A percentile compares a stretch with the other conserved stretches of the same genome.
phyloP scores from a whole-genome alignment of 129 eudicot species.

The Escallonia herrerae region DNA sequence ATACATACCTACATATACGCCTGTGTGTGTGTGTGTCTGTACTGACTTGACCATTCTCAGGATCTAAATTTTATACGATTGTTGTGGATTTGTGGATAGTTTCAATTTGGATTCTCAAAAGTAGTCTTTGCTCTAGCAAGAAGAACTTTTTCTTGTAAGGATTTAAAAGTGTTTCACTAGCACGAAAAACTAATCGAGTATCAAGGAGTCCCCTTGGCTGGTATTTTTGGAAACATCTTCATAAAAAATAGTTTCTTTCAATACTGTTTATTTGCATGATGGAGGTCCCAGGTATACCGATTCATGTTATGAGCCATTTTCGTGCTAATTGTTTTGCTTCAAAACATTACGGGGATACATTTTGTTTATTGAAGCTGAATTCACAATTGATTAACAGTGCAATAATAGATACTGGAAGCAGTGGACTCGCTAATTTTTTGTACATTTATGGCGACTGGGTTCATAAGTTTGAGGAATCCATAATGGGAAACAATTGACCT shows the following conservation, averaged over 20 bases:
- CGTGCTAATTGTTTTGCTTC: background rate
- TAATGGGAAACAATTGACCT: background rate
- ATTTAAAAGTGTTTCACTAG: background rate
- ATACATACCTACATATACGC: background rate
- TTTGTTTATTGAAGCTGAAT: background rate
- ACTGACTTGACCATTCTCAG: conserved; percentile 1
- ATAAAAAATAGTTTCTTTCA: background rate
- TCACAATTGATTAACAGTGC: background rate
- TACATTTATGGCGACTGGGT: background rate
- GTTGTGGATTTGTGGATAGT: background rate
- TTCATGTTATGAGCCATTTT: conserved; percentile 1
- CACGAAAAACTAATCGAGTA: background rate
- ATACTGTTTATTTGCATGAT: background rate
- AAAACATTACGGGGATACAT: background rate
- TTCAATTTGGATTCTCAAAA: conserved; percentile 6
- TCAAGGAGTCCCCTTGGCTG: background rate
- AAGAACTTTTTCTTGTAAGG: background rate
- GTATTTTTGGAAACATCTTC: background rate
- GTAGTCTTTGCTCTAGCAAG: background rate
- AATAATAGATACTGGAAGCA: background rate
- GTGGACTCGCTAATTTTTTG: too few species aligned
- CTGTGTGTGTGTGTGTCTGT: background rate
- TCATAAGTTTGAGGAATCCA: background rate
- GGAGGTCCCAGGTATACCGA: background rate
- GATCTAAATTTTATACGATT: conserved; percentile 5